phyloP scores from a whole-genome alignment of 805 yeast species.

The Yarrowia porcina region DNA sequence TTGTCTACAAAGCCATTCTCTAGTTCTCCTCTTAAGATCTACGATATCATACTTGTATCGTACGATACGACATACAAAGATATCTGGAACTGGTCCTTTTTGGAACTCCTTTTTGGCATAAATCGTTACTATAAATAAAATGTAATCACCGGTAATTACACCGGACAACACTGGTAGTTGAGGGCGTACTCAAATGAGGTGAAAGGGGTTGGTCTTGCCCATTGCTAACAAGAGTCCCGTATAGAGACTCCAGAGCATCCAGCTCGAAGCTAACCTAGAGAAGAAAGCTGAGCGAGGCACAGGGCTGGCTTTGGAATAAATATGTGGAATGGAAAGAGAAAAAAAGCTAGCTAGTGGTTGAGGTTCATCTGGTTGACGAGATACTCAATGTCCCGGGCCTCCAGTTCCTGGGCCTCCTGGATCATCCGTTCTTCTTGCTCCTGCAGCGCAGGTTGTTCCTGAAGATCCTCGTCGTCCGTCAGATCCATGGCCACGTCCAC shows the following conservation, averaged over 20 bases:
- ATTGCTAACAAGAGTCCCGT: background rate
- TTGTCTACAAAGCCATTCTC: no score
- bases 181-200: constrained; percentile 26
- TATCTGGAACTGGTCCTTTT: no score
- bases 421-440: constrained; percentile 6
- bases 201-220: constrained; percentile 23
- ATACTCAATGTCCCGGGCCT: constrained; percentile 15
- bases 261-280: constrained; percentile 25
- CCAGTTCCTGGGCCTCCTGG: constrained; percentile 14
- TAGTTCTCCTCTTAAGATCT: no score
- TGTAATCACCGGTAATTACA: constrained; percentile 26
- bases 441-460: no score
- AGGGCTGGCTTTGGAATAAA: constrained; percentile 1
- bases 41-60: no score
- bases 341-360: background rate
- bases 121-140: constrained; percentile 7
- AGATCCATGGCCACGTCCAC: constrained; percentile 16
- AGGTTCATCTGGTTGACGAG: constrained; percentile 19
- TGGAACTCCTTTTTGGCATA: no score
- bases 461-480: background rate
- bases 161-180: constrained; percentile 24
- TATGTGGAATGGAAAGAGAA: background rate
- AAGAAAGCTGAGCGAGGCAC: constrained; percentile 26
- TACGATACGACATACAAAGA: no score
- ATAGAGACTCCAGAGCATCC: background rate